These are phyloP conservation scores for Choanephora cucurbitarum DNA, from an alignment of 371 early-diverging fungal genomes.

Conservation along the genomic window DNA sequence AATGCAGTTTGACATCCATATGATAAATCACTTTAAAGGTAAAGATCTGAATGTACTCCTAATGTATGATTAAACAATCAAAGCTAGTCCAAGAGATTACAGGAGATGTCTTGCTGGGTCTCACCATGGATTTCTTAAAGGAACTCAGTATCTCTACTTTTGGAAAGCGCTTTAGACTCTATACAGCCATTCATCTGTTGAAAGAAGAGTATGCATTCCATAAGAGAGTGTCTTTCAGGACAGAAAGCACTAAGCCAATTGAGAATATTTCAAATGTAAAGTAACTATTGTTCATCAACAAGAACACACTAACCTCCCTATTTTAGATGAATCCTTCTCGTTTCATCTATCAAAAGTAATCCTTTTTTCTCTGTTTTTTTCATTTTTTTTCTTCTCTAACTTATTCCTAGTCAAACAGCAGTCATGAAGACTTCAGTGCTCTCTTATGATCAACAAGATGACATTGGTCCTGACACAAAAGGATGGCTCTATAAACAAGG, in stretches of 20 bases:
- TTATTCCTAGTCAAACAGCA: not conserved
- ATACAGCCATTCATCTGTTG: conserved; percentile 58
- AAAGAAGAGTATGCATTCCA: conserved; percentile 33
- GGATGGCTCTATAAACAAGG: conserved; percentile 71
- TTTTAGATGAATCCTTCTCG: no score
- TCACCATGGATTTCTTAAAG: conserved; percentile 66
- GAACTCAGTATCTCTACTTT: conserved; percentile 68
- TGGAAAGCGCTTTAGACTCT: conserved; percentile 70
- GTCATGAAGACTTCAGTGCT: conserved; percentile 16
- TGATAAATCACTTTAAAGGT: conserved; percentile 61
- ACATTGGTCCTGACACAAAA: conserved; percentile 59
- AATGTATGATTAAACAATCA: not conserved
- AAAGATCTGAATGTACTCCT: conserved; percentile 9
- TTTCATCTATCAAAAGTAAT: conserved; percentile 1
- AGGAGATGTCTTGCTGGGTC: conserved; percentile 65
- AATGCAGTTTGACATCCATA: conserved; percentile 53
- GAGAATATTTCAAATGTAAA: no score
- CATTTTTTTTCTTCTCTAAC: no score
- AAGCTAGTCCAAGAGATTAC: conserved; percentile 67
- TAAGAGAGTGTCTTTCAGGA: not conserved
- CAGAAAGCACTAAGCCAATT: no score
- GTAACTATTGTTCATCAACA: no score
- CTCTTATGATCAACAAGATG: conserved; percentile 10
- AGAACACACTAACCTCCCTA: no score
- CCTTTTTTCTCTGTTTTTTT: no score